Evolutionary conservation across 805 yeast species (phyloP), one percentile per base, ranked within the genome.

Genomic region (Kazachstania viticola): DNA sequence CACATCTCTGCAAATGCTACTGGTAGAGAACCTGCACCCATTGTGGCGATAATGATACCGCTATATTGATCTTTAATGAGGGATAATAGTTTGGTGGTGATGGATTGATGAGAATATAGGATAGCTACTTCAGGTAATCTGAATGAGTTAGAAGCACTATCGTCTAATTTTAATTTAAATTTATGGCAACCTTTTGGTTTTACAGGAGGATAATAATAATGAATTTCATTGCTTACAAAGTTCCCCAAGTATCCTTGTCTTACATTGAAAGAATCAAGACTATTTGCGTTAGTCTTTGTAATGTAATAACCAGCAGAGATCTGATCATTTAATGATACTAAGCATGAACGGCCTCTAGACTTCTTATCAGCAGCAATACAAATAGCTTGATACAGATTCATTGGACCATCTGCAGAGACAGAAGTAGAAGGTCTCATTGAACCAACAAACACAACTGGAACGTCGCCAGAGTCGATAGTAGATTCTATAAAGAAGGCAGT

Each of bases 401-500:
- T 75, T 5, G 80, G 76, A 3, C 83, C 83, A 48, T 77, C 85
- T 1, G 80, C 73, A 2, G 79, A 72, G 25, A 77, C 67, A 25
- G 78, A 71, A 3, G 80, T 73, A 7, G 79, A 69, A 1, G 85
- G 85, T 46, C 83, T 65, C 85, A 77, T 77, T 5, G 79, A 71
- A 2, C 85, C 85, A 30, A 79, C 75, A 49, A 77, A 58, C 4
- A 75, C 82, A 32, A 77, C 68, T 4, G 81, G 81, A 34, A 73
- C 52, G 21, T 61, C 62, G 38, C 65, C 65, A 34, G 56, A 44
- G 34, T 60, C 62, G 28, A 63, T 52, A 4, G 66, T 58, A 32
- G 67, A 55, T 38, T 74, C 78, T 23, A 75, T 54, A 49, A 75
- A 75, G 46, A 75, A 74, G 0, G 79, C 72, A 6, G 82, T 74